phyloP scores from a whole-genome alignment of 495 filamentous ascomycete species.

The Aspergillus homomorphus region DNA sequence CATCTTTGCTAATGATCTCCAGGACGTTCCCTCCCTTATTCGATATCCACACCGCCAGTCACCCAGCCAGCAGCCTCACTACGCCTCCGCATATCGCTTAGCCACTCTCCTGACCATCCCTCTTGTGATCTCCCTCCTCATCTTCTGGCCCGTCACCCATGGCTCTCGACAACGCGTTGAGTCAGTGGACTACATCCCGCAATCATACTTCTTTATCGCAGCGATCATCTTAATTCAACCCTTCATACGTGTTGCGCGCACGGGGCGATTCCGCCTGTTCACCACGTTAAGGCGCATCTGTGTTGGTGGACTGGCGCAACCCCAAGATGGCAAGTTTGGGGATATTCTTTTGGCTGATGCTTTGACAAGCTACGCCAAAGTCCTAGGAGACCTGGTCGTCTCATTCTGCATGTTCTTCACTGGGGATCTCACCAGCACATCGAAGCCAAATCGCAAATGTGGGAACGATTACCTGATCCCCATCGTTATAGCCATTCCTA shows the following conservation, averaged over 20 bases:
- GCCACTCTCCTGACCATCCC: conserved; percentile 70
- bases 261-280: conserved; percentile 74
- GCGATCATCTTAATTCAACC: conserved; percentile 68
- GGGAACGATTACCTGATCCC: conserved; percentile 75
- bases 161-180: conserved; percentile 64
- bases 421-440: conserved; percentile 65
- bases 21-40: conserved; percentile 78
- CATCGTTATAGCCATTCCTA: conserved; percentile 75
- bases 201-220: conserved; percentile 71
- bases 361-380: conserved; percentile 88
- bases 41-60: conserved; percentile 70
- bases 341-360: conserved; percentile 95
- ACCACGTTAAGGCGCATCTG: conserved; percentile 66
- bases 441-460: conserved; percentile 74
- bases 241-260: conserved; percentile 62
- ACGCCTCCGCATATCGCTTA: conserved; percentile 78
- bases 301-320: conserved; percentile 75
- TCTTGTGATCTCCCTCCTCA: conserved; percentile 62
- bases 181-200: conserved; percentile 74
- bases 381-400: conserved; percentile 86
- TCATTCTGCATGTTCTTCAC: conserved; percentile 85
- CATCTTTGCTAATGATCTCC: conserved; percentile 17
- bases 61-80: conserved; percentile 63
- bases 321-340: conserved; percentile 83
- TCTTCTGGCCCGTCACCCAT: conserved; percentile 80